These are phyloP conservation scores for Cucurbita ficifolia DNA, from an alignment of 306 rosid genomes.

Conservation along the genomic window DNA sequence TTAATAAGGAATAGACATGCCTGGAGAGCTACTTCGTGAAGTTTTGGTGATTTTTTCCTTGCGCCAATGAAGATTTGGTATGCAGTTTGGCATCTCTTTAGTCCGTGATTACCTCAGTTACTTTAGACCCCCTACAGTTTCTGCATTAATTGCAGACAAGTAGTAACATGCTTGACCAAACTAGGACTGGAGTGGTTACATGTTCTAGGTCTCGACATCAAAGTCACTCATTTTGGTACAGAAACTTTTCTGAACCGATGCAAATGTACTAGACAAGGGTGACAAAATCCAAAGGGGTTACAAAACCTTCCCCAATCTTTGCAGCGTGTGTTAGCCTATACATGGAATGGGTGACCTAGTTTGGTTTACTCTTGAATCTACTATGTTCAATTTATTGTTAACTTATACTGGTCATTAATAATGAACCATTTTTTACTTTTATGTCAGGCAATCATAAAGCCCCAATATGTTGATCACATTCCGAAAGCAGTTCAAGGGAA, in stretches of 20 bases:
- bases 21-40: not conserved
- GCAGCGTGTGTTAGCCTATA: not conserved
- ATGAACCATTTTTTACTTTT: not conserved
- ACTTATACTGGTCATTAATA: not conserved
- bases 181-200: not conserved
- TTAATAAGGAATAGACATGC: not conserved
- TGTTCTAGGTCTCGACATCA: not conserved
- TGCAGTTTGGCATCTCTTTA: not conserved
- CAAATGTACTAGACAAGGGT: not conserved
- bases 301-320: not conserved
- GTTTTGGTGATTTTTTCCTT: not conserved
- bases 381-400: not conserved
- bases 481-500: slow-evolving; percentile 98
- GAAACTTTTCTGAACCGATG: not conserved
- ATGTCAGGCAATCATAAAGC: slow-evolving; percentile 82
- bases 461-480: slow-evolving; percentile 93
- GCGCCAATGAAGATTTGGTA: not conserved
- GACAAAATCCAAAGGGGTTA: not conserved
- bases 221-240: not conserved
- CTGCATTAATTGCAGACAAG: not conserved
- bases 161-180: not conserved
- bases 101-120: not conserved
- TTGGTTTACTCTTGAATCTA: not conserved
- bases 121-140: not conserved
- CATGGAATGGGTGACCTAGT: not conserved